Conservation (phyloP, 2,329 filamentous ascomycete species). For the Xylaria sp. region DNA sequence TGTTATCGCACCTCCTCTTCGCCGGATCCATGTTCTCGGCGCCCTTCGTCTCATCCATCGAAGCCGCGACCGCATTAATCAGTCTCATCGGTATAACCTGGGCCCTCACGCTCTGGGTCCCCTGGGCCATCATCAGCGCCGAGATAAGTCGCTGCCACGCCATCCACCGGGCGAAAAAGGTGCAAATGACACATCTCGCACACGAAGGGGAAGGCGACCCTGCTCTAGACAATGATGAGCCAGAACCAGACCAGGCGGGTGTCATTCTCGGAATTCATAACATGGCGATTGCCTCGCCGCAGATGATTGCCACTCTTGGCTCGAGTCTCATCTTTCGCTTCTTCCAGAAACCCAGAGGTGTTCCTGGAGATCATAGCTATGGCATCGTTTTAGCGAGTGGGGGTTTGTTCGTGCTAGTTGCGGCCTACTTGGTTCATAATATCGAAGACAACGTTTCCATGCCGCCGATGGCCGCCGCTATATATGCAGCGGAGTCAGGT, state of each 20-base stretch:
- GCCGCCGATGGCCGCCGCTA: conserved; percentile 32
- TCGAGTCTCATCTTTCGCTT: conserved; percentile 79
- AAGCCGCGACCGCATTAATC: conserved; percentile 69
- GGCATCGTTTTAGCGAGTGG: conserved; percentile 81
- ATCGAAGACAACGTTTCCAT: conserved; percentile 56
- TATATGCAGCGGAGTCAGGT: conserved; percentile 35
- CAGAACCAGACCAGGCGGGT: conserved; percentile 70
- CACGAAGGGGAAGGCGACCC: conserved; percentile 18
- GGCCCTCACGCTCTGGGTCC: conserved; percentile 90
- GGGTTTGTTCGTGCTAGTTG: conserved; percentile 69
- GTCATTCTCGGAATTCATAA: conserved; percentile 95
- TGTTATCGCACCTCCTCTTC: conserved; percentile 80
- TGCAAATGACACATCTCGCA: conserved; percentile 29
- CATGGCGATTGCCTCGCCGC: conserved; percentile 84
- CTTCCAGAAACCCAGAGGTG: conserved; percentile 81
- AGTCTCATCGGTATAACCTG: conserved; percentile 83
- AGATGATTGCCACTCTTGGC: conserved; percentile 82
- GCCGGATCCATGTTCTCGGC: conserved; percentile 76
- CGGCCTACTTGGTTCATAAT: conserved; percentile 65
- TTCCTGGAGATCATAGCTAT: conserved; percentile 79
- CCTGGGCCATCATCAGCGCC: conserved; percentile 89
- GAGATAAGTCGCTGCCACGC: conserved; percentile 83
- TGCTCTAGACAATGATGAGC: conserved; percentile 41
- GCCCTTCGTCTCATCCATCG: conserved; percentile 66
- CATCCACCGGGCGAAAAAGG: conserved; percentile 37